Percentiles rank a stretch among this genome's conserved stretches.
phyloP scores from a whole-genome alignment of 306 rosid species.

The Quercus aquifolioides region DNA sequence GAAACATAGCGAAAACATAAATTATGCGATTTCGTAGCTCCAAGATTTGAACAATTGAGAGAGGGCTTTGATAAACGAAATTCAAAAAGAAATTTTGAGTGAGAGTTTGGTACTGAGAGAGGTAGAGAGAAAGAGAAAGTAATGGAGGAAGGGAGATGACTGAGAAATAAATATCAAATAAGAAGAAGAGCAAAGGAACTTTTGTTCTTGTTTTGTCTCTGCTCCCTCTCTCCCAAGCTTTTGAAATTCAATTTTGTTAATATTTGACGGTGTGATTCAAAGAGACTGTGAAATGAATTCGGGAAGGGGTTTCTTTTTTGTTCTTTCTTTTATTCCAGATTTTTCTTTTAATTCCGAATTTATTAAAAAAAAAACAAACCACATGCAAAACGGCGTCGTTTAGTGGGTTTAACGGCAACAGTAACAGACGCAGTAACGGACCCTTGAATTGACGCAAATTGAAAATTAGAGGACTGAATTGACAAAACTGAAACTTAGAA shows the following conservation, averaged over 20 bases:
- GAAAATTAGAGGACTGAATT: too few species aligned
- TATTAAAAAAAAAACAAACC: too few species aligned
- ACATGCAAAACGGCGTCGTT: too few species aligned
- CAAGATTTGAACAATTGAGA: slow-evolving; percentile 25
- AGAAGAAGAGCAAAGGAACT: slow-evolving; percentile 24
- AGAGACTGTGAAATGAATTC: too few species aligned
- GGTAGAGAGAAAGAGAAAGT: neutral
- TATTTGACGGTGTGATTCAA: slow-evolving; percentile 71
- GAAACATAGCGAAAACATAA: neutral
- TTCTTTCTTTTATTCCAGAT: too few species aligned
- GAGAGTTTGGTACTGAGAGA: slow-evolving; percentile 17
- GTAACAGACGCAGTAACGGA: too few species aligned
- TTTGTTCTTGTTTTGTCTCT: slow-evolving; percentile 48
- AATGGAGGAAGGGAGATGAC: slow-evolving; percentile 2
- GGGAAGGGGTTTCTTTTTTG: too few species aligned
- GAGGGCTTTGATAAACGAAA: slow-evolving; percentile 17
- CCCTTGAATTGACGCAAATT: too few species aligned
- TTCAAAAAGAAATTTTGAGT: slow-evolving; percentile 12
- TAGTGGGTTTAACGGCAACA: too few species aligned
- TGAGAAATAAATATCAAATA: too few species aligned
- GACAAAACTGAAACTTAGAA: too few species aligned
- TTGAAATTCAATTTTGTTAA: slow-evolving; percentile 90
- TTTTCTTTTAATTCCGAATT: too few species aligned
- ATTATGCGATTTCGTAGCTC: slow-evolving; percentile 39
- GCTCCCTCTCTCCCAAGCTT: slow-evolving; percentile 91